Base-by-base conservation (phyloP, 2,329 filamentous ascomycete genomes). In the Nannizziopsis barbatae region DNA sequence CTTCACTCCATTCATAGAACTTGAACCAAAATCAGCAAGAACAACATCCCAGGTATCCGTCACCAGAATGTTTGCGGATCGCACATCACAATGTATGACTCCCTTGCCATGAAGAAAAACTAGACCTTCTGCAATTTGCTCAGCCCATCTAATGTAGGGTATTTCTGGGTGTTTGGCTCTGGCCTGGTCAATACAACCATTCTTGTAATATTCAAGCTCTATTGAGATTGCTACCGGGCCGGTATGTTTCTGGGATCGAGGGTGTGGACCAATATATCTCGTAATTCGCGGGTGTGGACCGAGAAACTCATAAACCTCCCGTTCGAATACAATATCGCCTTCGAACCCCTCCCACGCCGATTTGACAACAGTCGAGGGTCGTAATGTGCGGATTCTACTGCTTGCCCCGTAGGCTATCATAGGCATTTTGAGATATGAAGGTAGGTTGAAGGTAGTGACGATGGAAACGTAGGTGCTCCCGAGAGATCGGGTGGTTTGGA, bases 31-130 rank as follows among this genome's bases (percentile, higher is more conserved):
- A 32, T 45, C 18, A 43, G 18, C 14, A 27, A 43, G 41, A 11
- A 43, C 41, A 31, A 43, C 41, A 30, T 43, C 41, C 7, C 15
- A n/a, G 10, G 41, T 27, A 43, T 43, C 41, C 17, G 41, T 43
- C 10, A 43, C 18, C 7, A 43, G 18, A 27, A 27, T 27, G 22
- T 43, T 43, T 14, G n/a, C 41, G 17, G 41, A 15, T 12, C 41
- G 41, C 7, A 43, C 10, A 27, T 43, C 41, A 27, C 41, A 43
- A 27, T 43, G 41, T 20, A 43, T 43, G 10, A 43, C 14, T 8
- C 10, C 18, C 22, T 43, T 43, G 41, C 41, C 31, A 27, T 43
- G 41, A 14, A 43, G 17, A 27, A 27, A 43, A 11, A n/a, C 22
- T 18, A 43, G 41, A 22, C 5, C 41, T 10, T 43, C 14, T 8